Conservation (phyloP, 805 yeast genomes). For the Kuraishia piskuri region DNA sequence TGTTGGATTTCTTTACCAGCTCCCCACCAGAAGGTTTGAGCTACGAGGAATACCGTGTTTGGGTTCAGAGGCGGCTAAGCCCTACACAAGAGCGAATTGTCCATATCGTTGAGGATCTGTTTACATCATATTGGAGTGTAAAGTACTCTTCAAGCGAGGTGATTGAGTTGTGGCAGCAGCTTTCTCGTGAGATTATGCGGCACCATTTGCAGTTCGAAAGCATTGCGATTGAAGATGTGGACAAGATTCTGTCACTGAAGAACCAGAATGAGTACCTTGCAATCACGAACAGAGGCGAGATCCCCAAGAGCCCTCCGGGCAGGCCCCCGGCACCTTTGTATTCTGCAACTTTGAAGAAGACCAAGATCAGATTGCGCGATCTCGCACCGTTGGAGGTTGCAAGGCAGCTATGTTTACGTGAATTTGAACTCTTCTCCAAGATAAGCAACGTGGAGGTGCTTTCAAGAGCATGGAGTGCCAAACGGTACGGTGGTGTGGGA, state of each 20-base stretch:
- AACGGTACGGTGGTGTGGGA: slow-evolving; percentile 43
- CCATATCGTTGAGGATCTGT: slow-evolving; percentile 54
- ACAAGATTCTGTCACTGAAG: not conserved
- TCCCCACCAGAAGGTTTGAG: slow-evolving; percentile 85
- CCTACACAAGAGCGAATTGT: slow-evolving; percentile 62
- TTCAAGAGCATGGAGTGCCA: slow-evolving; percentile 68
- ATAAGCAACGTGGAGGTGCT: slow-evolving; percentile 69
- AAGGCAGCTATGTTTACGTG: slow-evolving; percentile 74
- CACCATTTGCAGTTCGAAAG: not conserved
- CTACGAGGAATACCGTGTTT: slow-evolving; percentile 68
- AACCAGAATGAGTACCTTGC: not conserved
- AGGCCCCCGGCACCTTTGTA: slow-evolving; percentile 9
- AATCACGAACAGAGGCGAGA: not conserved
- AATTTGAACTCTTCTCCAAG: slow-evolving; percentile 57
- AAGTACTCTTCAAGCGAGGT: slow-evolving; percentile 43
- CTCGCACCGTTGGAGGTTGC: slow-evolving; percentile 74
- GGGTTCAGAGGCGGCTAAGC: slow-evolving; percentile 65
- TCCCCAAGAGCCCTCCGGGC: not conserved
- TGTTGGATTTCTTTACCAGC: slow-evolving; percentile 57
- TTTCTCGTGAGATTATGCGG: not conserved
- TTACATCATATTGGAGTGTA: slow-evolving; percentile 64
- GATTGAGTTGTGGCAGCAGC: slow-evolving; percentile 17
- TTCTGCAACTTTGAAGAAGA: slow-evolving; percentile 11
- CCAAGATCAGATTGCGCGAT: slow-evolving; percentile 44
- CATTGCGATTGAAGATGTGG: not conserved